Conservation (phyloP, 2,329 filamentous ascomycete genomes). For the Aspergillus ibericus region DNA sequence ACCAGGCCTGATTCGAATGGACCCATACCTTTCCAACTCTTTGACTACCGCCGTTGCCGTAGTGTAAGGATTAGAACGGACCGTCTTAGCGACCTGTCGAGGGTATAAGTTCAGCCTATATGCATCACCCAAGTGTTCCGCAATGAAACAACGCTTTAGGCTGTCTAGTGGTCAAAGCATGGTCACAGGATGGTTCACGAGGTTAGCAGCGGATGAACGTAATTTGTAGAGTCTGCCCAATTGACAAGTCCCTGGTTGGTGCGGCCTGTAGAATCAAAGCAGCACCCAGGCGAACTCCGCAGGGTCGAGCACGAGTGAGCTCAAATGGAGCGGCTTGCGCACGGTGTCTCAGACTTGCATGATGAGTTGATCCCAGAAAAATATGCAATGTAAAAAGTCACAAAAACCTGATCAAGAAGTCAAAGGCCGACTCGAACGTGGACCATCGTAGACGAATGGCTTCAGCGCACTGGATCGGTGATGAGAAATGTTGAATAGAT, state of each 20-base stretch:
- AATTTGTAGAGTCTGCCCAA: not conserved
- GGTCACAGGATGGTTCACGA: not conserved
- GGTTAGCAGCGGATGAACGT: not conserved
- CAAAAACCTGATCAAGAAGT: not conserved
- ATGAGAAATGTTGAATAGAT: not conserved
- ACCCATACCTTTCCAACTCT: not conserved
- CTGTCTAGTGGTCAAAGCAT: not conserved
- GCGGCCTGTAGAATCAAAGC: not conserved
- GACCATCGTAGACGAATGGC: not conserved
- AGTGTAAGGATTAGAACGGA: not conserved
- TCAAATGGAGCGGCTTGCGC: not conserved
- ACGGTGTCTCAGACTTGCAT: not conserved
- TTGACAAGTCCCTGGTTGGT: not conserved
- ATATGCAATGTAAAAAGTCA: not conserved
- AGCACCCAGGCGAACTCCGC: not conserved
- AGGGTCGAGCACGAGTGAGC: not conserved
- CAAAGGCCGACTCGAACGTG: not conserved
- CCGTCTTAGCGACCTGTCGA: not conserved
- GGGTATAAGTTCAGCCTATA: not conserved
- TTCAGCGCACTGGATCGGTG: not conserved
- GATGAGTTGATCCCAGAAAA: not conserved
- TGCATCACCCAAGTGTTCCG: not conserved
- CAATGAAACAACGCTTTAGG: not conserved
- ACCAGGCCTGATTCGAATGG: slow-evolving; percentile 2
- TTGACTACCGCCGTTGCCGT: slow-evolving; percentile 1